Conservation (phyloP, 2,329 filamentous ascomycete species). For the Phaeophleospora eucalypticola region DNA sequence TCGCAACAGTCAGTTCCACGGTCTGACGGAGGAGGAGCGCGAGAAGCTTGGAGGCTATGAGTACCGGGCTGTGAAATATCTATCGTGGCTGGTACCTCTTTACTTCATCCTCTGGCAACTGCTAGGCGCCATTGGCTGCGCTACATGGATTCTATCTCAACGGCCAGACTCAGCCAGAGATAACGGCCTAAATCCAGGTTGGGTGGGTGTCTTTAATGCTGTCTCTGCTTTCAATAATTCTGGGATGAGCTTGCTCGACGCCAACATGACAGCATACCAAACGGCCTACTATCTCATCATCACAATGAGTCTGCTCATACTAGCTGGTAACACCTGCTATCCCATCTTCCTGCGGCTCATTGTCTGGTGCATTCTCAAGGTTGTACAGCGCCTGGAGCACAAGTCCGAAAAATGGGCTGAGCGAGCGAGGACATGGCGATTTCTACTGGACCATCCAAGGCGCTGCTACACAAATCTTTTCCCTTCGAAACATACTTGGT, state of each 20-base stretch:
- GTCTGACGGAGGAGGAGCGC: conserved; percentile 51
- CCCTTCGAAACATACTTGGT: conserved; percentile 57
- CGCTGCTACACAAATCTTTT: conserved; percentile 62
- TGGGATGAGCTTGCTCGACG: conserved; percentile 65
- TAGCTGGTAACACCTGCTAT: conserved; percentile 55
- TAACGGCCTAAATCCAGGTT: conserved; percentile 63
- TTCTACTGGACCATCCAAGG: conserved; percentile 60
- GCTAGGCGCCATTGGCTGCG: conserved; percentile 56
- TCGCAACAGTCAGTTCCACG: conserved; percentile 54
- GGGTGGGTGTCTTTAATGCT: conserved; percentile 64
- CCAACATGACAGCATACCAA: conserved; percentile 61
- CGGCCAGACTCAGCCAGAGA: conserved; percentile 45
- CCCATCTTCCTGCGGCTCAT: conserved; percentile 56
- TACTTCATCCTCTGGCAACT: conserved; percentile 60
- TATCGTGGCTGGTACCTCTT: conserved; percentile 56
- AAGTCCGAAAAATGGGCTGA: conserved; percentile 35
- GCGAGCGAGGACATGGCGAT: conserved; percentile 45
- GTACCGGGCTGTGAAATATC: conserved; percentile 58
- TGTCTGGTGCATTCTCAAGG: conserved; percentile 54
- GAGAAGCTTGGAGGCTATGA: conserved; percentile 60
- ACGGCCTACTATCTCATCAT: conserved; percentile 43
- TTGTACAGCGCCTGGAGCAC: conserved; percentile 37
- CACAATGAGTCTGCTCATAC: conserved; percentile 42
- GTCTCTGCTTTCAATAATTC: conserved; percentile 68
- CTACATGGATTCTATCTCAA: conserved; percentile 57